A percentile compares a stretch with the other conserved stretches of the same genome.
These are phyloP conservation scores for Geosmithia putterillii DNA, from an alignment of 2,329 filamentous ascomycete species.

Conservation along the genomic window DNA sequence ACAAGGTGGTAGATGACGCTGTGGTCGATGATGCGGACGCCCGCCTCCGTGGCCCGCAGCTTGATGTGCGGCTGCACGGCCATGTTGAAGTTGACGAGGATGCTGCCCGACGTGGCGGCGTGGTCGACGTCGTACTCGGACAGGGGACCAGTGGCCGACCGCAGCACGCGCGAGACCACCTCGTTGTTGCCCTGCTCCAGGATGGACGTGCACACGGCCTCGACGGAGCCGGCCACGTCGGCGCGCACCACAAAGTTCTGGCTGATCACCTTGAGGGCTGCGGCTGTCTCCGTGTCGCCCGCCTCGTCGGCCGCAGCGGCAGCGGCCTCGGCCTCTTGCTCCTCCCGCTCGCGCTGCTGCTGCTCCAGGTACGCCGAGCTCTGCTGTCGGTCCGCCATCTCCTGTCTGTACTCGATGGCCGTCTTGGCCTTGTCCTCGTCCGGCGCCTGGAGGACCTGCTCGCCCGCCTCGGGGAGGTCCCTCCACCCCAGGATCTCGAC, in stretches of 20 bases:
- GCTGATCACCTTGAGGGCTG: constrained; percentile 27
- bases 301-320: constrained; percentile 20
- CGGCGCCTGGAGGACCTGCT: constrained; percentile 72
- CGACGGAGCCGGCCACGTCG: constrained; percentile 86
- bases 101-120: constrained; percentile 61
- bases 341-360: constrained; percentile 49
- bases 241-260: constrained; percentile 83
- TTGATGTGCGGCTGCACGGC: constrained; percentile 54
- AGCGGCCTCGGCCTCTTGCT: constrained; percentile 28
- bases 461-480: constrained; percentile 68
- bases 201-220: constrained; percentile 73
- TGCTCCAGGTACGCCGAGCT: constrained; percentile 74
- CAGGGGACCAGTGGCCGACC: constrained; percentile 65
- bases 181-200: constrained; percentile 74
- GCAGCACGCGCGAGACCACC: constrained; percentile 64
- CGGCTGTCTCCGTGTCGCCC: constrained; percentile 16
- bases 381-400: constrained; percentile 58
- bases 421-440: constrained; percentile 68
- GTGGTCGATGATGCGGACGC: constrained; percentile 71
- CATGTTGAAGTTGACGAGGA: constrained; percentile 81
- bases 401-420: constrained; percentile 64
- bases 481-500: constrained; percentile 95
- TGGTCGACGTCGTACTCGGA: constrained; percentile 83
- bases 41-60: constrained; percentile 54
- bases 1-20: constrained; percentile 75